Evolutionary conservation across 1,139 yeast species (phyloP), one percentile per base, ranked within the genome.

Genomic region (Blastobotrys petasosporus): DNA sequence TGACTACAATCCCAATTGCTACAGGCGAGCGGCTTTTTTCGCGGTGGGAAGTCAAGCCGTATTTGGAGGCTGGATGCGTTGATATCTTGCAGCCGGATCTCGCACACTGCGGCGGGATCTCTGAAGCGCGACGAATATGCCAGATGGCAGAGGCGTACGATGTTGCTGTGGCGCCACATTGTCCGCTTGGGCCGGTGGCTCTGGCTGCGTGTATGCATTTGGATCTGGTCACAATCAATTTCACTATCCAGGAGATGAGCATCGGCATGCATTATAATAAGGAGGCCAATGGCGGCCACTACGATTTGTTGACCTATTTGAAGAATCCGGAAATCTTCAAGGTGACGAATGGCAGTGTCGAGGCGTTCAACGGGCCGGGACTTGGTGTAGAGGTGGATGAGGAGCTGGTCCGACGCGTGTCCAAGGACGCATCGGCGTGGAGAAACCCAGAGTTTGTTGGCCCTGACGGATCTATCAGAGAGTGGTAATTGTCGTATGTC

Each of bases 51-150:
- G 52, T 51, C 42, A 54, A 56, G 44, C 60, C 60, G 30, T 62
- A 60, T 46, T 49, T 62, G 15, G 62, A 60, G 42, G 52, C 60
- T 4, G 59, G 59, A 37, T 55, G 62, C 38, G 53, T 62, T 32
- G 66, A 62, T 46, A 61, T 62, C 39, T 51, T 62, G 36, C 66
- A 61, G 53, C 66, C 66, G 4, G 66, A 62, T 45, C 53, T 62
- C 37, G 54, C 64, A 16, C 66, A 62, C 38, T 51, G 57, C 31
- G 65, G 65, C 20, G 66, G 66, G 2, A 61, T 62, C 23, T 55
- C 65, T 9, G 66, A 62, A 40, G 54, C 59, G 23, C 52, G 54
- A 46, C 44, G 54, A 37, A 60, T 62, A 37, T 64, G 66, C 3
- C 46, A 51, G 32, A 56, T 61, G 60, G 65, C 65, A 12, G 66